Evolutionary conservation across 306 rosid species (phyloP), one percentile per base, ranked within the genome.

Genomic region (Glycine soja): DNA sequence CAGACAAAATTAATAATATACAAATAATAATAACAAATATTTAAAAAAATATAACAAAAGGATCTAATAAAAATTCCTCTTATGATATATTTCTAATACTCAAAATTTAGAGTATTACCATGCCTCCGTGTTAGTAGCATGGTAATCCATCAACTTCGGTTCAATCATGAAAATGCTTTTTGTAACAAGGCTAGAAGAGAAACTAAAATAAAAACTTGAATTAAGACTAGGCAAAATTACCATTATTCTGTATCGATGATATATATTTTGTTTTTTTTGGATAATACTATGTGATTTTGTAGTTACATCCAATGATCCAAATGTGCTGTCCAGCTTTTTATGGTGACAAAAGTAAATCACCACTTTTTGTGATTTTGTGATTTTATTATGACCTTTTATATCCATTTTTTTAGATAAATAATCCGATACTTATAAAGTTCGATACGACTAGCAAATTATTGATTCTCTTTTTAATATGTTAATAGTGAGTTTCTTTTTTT

Each of bases 81-180:
- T 24, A 24, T 1, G 2, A 24, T 24, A 24, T 24, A 24, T 0
- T 24, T 24, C 1, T 24, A 24, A 24, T 24, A 24, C 30, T 24
- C n/a, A n/a, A n/a, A 24, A 0, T 24, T 24, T 24, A 1, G 2
- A 24, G 30, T 24, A 24, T 24, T 24, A 34, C 63, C 0, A 18
- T 47, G n/a, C 63, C 30, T 48, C 63, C 80, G 51, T 78, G 75
- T 68, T 68, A 10, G 74, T 77, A 45, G 76, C 59, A 32, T 42
- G 83, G 50, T 79, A 70, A 38, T 70, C 83, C 38, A 79, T 79
- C 82, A 54, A 70, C 73, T 54, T 79, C 70, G 10, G 13, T 79
- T 70, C 68, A 71, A 57, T 58, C 30, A 70, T 45, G 52, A 69
- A 79, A 79, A n/a, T 70, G 62, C 48, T 70, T 45, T 40, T 16